Evolutionary conservation across 208 protist species (phyloP).

Genomic region (Leishmania guyanensis): DNA sequence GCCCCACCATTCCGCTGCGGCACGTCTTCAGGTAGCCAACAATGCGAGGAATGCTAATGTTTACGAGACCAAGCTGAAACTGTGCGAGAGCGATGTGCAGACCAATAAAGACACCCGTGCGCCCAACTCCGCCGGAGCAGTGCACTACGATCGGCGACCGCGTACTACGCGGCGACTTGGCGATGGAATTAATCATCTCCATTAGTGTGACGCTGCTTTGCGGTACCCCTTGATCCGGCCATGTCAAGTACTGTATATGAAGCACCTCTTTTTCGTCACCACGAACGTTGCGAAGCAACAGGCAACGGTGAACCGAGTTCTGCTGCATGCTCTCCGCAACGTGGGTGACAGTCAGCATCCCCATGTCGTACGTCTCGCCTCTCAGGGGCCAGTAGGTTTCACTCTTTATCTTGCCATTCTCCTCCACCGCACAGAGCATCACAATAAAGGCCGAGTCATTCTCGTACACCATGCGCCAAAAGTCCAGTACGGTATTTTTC

Average conservation of each 20-base stretch:
- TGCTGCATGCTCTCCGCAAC: slow-evolving; percentile 44
- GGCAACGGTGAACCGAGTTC: slow-evolving; percentile 56
- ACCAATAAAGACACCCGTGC: slow-evolving; percentile 86
- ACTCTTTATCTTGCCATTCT: slow-evolving; percentile 78
- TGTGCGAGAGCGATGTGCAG: slow-evolving; percentile 75
- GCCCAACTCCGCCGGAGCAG: slow-evolving; percentile 88
- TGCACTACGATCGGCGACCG: slow-evolving; percentile 78
- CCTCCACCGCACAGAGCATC: slow-evolving; percentile 78
- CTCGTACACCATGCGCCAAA: slow-evolving; percentile 92
- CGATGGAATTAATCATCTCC: slow-evolving; percentile 77
- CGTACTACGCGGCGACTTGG: slow-evolving; percentile 47
- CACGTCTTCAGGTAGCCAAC: slow-evolving; percentile 72
- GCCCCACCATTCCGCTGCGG: slow-evolving; percentile 83
- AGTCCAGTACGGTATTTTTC: slow-evolving; percentile 79
- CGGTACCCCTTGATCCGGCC: slow-evolving; percentile 91
- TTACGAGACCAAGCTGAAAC: slow-evolving; percentile 64
- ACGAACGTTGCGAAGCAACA: slow-evolving; percentile 46
- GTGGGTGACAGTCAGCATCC: slow-evolving; percentile 47
- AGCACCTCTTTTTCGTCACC: slow-evolving; percentile 63
- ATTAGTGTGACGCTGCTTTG: slow-evolving; percentile 64
- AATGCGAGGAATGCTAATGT: slow-evolving; percentile 61
- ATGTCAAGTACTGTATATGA: slow-evolving; percentile 84
- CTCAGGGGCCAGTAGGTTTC: slow-evolving; percentile 80
- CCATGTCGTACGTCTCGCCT: slow-evolving; percentile 49
- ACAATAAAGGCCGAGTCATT: slow-evolving; percentile 78